Base-by-base conservation (phyloP, 805 yeast genomes). In the Barnettozyma populi region DNA sequence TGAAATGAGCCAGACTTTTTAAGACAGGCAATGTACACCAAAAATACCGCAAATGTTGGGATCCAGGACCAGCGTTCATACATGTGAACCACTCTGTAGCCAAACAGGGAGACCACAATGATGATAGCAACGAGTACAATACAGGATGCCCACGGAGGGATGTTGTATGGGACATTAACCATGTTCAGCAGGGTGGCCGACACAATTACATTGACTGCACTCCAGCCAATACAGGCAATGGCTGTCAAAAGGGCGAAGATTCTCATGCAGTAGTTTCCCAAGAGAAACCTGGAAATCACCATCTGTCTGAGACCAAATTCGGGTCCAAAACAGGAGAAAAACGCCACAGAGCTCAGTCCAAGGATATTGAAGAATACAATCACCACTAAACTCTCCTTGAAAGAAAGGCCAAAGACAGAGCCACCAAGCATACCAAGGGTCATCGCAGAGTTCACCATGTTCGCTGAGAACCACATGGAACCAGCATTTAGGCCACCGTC, bases 71-170 rank as follows among this genome's bases (percentile, higher is more conserved):
- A 86, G 63, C 82, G 84, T 71, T 89, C 96, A 65, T 84, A 90
- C 10, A 71, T 45, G 63, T 89, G 97, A 53, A 90, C 87, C 48
- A 82, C 81, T 52, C 76, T 77, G 74, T 89, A 88, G 53, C 97
- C 97, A 55, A 89, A 85, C 63, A 88, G 77, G 16, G 95, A 78
- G 41, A 90, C 83, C 29, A 83, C 6, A 52, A 86, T 76, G 47
- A 95, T 86, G 52, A 77, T 72, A 40, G 80, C 48, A 29, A 86
- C 77, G 57, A 90, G 70, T 48, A 90, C 76, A 45, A 90, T 61
- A 66, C 94, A 84, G 27, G 94, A 96, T 34, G 88, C 97, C 92
- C 95, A 86, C 31, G 90, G 85, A 35, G 97, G 97, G 56, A 84
- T 70, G 54, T 71, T 56, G 49, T 67, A 67, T 45, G 69, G 66